phyloP scores from a whole-genome alignment of 306 rosid species.

The Casuarina glauca region DNA sequence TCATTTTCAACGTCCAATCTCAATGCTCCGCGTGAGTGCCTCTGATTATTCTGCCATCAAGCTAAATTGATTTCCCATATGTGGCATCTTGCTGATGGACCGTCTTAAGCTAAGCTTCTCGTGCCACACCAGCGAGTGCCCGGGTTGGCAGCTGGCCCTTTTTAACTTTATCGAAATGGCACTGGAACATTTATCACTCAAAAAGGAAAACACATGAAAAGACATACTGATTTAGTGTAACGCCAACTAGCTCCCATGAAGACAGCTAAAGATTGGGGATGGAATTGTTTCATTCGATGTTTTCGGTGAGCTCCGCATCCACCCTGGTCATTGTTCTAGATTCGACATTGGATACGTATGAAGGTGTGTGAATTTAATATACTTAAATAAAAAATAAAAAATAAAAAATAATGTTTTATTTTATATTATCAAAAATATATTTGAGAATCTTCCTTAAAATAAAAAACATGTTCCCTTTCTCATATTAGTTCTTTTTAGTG shows the following conservation, averaged over 20 bases:
- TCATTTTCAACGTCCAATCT: constrained; percentile 23
- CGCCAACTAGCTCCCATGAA: constrained; percentile 16
- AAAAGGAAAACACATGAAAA: constrained; percentile 14
- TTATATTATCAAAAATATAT: too few species aligned
- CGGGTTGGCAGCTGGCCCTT: too few species aligned
- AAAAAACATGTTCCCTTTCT: too few species aligned
- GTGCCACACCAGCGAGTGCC: not conserved
- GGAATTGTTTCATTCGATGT: not conserved
- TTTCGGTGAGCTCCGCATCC: not conserved
- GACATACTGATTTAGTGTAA: constrained; percentile 17
- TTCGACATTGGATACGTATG: too few species aligned
- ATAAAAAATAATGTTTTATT: too few species aligned
- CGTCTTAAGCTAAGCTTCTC: not conserved
- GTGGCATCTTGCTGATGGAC: constrained; percentile 17
- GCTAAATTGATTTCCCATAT: constrained; percentile 11
- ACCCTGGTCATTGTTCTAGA: too few species aligned
- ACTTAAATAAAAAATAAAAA: too few species aligned
- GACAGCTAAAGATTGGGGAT: not conserved
- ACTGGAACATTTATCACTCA: constrained; percentile 1
- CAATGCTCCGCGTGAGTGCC: constrained; percentile 21
- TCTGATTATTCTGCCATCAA: not conserved
- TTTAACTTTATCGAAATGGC: not conserved
- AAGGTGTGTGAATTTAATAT: too few species aligned
- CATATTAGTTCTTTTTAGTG: too few species aligned
- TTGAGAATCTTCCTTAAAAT: too few species aligned